These are phyloP conservation scores for Amanita bisporigera DNA, from an alignment of 1,284 basidiomycete species.

Conservation along the genomic window DNA sequence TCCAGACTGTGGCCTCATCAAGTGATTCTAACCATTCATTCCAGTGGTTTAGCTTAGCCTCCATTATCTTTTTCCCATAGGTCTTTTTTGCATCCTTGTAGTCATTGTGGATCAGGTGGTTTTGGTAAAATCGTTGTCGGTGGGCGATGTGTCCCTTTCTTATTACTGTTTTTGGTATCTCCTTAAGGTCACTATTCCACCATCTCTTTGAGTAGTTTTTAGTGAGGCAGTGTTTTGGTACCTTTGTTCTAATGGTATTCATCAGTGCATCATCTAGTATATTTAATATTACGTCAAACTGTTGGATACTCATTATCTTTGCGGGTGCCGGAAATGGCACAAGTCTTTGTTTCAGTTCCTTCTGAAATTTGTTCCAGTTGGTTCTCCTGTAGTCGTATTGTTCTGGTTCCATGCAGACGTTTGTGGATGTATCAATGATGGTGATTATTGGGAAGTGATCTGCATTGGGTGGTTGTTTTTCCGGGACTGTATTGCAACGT, in stretches of 20 bases:
- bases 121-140: neutral
- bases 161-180: slow-evolving; percentile 1
- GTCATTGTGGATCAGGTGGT: slow-evolving; percentile 31
- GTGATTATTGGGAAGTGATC: slow-evolving; percentile 39
- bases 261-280: no score
- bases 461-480: slow-evolving; percentile 21
- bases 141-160: neutral
- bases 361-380: slow-evolving; percentile 15
- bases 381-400: slow-evolving; percentile 21
- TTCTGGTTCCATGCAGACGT: neutral
- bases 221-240: no score
- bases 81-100: slow-evolving; percentile 15
- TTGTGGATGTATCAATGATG: slow-evolving; percentile 15
- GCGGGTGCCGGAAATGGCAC: slow-evolving; percentile 6
- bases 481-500: slow-evolving; percentile 27
- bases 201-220: no score
- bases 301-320: slow-evolving; percentile 7
- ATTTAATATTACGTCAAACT: no score
- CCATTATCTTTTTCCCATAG: slow-evolving; percentile 34
- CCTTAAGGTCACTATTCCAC: neutral
- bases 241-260: no score
- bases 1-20: slow-evolving; percentile 35
- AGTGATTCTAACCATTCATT: slow-evolving; percentile 39
- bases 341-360: neutral
- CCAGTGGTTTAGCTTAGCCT: slow-evolving; percentile 42